A percentile compares a stretch with the other conserved stretches of the same genome.
Conservation (phyloP, 306 rosid genomes). For the Pterocarpus macrocarpus region DNA sequence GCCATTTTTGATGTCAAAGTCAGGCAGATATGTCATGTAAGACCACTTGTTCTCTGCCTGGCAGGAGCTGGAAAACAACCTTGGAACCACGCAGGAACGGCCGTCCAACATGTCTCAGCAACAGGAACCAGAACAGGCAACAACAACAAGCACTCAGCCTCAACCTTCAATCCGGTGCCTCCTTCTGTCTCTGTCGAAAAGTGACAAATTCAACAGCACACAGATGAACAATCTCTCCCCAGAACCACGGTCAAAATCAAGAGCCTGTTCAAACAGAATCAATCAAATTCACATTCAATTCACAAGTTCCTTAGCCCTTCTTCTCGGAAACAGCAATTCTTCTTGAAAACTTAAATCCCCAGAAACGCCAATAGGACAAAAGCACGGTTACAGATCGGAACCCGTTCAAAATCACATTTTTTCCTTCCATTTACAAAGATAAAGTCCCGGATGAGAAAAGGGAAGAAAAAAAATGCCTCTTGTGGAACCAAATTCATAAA, state of each 20-base stretch:
- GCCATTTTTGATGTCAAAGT: slow-evolving; percentile 51
- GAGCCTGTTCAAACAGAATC: slow-evolving; percentile 55
- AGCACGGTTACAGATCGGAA: slow-evolving; percentile 49
- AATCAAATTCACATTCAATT: slow-evolving; percentile 29
- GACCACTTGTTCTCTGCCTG: slow-evolving; percentile 70
- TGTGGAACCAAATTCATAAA: slow-evolving; percentile 35
- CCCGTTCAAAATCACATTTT: slow-evolving; percentile 46
- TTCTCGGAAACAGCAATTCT: slow-evolving; percentile 26
- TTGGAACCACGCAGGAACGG: slow-evolving; percentile 65
- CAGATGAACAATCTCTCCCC: slow-evolving; percentile 48
- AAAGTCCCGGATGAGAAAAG: slow-evolving; percentile 20
- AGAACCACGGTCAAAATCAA: slow-evolving; percentile 50
- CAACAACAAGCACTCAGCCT: slow-evolving; percentile 36
- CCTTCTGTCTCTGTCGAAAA: slow-evolving; percentile 36
- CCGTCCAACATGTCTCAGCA: slow-evolving; percentile 82
- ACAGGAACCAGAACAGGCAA: slow-evolving; percentile 40
- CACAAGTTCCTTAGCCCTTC: not conserved
- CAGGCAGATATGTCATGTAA: slow-evolving; percentile 62
- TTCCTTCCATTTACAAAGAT: not conserved
- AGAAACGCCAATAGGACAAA: slow-evolving; percentile 15
- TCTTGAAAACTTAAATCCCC: slow-evolving; percentile 14
- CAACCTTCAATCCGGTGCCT: slow-evolving; percentile 49
- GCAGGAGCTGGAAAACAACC: slow-evolving; percentile 77
- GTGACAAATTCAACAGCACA: slow-evolving; percentile 47
- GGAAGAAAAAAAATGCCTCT: slow-evolving; percentile 24